phyloP scores from a whole-genome alignment of 805 yeast species.

The Yarrowia alimentaria region DNA sequence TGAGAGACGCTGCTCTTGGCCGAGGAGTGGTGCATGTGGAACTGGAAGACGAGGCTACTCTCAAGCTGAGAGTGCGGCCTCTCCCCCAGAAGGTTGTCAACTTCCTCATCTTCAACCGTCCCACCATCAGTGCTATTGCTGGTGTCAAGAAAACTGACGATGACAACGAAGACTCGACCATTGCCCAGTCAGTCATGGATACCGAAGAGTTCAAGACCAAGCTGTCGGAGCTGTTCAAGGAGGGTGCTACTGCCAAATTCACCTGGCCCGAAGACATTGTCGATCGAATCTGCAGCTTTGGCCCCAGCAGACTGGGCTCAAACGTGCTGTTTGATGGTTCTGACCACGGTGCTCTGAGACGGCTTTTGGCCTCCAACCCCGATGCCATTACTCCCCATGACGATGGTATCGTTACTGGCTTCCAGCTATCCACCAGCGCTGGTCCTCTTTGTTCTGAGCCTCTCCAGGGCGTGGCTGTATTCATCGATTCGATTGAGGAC shows the following conservation, averaged over 20 bases:
- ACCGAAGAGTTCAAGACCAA: slow-evolving; percentile 3
- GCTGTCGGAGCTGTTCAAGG: slow-evolving; percentile 1
- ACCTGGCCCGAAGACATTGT: slow-evolving; percentile 44
- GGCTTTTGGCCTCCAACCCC: background rate
- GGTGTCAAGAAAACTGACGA: slow-evolving; percentile 34
- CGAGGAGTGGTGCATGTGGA: slow-evolving; percentile 44
- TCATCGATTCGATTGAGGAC: slow-evolving; percentile 34
- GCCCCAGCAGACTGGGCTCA: slow-evolving; percentile 74
- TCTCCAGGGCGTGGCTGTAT: slow-evolving; percentile 67
- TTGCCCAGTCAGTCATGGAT: slow-evolving; percentile 32
- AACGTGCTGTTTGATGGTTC: slow-evolving; percentile 61
- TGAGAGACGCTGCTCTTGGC: slow-evolving; percentile 6
- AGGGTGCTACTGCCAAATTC: slow-evolving; percentile 10
- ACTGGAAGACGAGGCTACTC: slow-evolving; percentile 48
- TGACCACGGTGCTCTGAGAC: background rate
- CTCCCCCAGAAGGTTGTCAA: slow-evolving; percentile 49
- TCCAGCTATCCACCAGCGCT: slow-evolving; percentile 72
- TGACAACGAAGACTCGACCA: slow-evolving; percentile 34
- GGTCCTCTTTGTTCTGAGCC: slow-evolving; percentile 93
- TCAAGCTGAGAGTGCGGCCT: slow-evolving; percentile 51
- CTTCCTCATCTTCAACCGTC: slow-evolving; percentile 6
- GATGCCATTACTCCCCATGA: slow-evolving; percentile 44
- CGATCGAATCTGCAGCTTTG: too few species aligned
- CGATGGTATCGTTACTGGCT: slow-evolving; percentile 73
- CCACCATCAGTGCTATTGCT: slow-evolving; percentile 29